These are phyloP conservation scores for Babesia ovata DNA, from an alignment of 169 alveolate species.

Conservation along the genomic window DNA sequence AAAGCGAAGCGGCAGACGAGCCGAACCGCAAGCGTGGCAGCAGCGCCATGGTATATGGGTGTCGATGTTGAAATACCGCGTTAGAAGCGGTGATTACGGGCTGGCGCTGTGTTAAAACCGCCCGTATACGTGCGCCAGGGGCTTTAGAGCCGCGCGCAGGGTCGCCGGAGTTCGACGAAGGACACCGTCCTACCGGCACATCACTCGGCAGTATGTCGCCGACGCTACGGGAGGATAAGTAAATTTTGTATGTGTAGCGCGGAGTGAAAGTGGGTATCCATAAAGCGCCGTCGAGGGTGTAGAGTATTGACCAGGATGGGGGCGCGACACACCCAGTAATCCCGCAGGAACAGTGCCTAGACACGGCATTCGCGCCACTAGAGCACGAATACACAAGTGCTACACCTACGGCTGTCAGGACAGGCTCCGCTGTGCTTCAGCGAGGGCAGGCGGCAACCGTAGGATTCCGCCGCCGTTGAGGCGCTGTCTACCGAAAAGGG, in stretches of 20 bases:
- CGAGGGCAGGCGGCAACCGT: neutral
- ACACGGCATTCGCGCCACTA: neutral
- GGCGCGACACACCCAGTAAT: conserved; percentile 17
- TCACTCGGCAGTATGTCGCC: conserved; percentile 5
- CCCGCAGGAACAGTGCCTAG: neutral
- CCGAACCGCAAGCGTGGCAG: conserved; percentile 7
- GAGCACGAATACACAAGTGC: neutral
- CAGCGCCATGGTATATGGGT: conserved; percentile 15
- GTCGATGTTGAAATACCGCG: neutral
- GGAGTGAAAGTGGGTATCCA: neutral
- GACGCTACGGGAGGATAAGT: neutral
- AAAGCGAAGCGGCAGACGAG: conserved; percentile 19
- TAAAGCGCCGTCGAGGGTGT: neutral
- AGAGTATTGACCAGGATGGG: conserved; percentile 13
- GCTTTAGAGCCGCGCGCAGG: neutral
- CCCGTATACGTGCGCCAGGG: neutral
- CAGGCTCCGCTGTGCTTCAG: too few relatives aligned
- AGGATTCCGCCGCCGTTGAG: conserved; percentile 1
- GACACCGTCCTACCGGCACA: conserved; percentile 4
- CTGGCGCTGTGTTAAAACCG: neutral
- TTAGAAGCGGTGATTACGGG: too few relatives aligned
- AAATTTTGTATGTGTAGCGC: neutral
- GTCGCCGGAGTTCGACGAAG: neutral
- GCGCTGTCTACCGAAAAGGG: neutral
- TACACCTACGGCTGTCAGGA: neutral